Base-by-base conservation (phyloP, 202 grass and related monocot genomes). In the Panicum virgatum region DNA sequence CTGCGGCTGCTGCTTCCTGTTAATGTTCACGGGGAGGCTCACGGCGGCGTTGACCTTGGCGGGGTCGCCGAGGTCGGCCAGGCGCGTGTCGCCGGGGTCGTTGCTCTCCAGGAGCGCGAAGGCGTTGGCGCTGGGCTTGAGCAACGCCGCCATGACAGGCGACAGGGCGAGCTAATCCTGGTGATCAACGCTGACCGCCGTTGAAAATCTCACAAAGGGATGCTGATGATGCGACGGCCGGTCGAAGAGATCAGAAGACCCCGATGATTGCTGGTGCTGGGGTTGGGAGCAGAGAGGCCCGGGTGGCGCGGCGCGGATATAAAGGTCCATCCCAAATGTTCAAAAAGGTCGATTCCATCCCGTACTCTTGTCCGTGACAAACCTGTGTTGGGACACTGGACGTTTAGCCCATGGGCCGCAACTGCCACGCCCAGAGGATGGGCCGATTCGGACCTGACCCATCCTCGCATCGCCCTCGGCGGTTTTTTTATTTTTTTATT, bases 1-100 rank as follows among this genome's bases (percentile, higher is more conserved):
- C n/a, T n/a, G 44, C 15, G 68, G 68, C 68, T 32, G 44, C 68
- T 50, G 68, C 68, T 71, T 71, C 44, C 32, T 71, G 45, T 71
- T 71, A 4, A 71, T 51, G 68, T 50, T 71, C 44, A 19, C 8
- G 14, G 68, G 45, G 4, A 1, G 7, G 44, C 7, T 20, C 1
- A 26, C 68, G 14, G 26, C 43, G 66, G 42, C 38, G 37, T 37
- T 13, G 59, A 5, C 22, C 54, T 62, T 34, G 62, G 30, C n/a
- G 2, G 20, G 5, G 20, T 10, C 64, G 65, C 62, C 20, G n/a
- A 76, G 14, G 38, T 76, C 39, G 34, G 1, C 22, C 53, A 60
- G 38, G 13, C 22, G 73, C n/a, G 15, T 76, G 44, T 80, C 77
- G 62, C 62, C 76, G 45, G 45, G 19, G 61, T 66, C 62, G 12